Base-by-base conservation (phyloP, 2,329 filamentous ascomycete genomes). In the Cadophora malorum region DNA sequence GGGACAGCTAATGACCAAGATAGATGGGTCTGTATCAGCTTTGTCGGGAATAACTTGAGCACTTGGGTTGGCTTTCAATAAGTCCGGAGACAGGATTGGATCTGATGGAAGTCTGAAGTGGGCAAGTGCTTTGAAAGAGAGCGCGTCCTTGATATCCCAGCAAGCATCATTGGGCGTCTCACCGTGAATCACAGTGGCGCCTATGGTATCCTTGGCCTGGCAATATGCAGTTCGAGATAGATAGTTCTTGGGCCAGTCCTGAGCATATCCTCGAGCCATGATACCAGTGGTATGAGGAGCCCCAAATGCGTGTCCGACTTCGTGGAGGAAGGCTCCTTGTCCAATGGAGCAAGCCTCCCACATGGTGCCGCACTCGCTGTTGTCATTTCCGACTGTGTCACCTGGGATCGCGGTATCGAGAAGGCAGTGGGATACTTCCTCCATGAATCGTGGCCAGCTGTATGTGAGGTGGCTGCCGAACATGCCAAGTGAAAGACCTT, bases 381-480 rank as follows among this genome's bases (percentile, higher is more conserved):
- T 81, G 63, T 83, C 80, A 66, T 82, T 80, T 0, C 78, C 80
- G 2, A 82, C 78, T 0, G 76, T 76, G 33, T 79, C 75, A 0
- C 81, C 83, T 0, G 81, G 78, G 0, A 71, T 25, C 2, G 76
- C 74, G 8, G 69, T 72, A 63, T 84, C 82, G 0, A 78, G 72
- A 25, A 72, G 88, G 83, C 66, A 89, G 83, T 70, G 71, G 1
- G 77, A 65, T 5, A 92, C 85, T 71, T 92, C 90, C 76, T 93
- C 90, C 38, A 92, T 79, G 73, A 87, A 89, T 1, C 88, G 85
- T 1, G 90, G 90, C 77, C 91, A 92, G 68, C 87, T 89, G 74
- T 92, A 90, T 25, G 92, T 83, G 69, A 86, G 84, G 75, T 91
- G 90, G 47, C 90, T 92, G 9, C 90, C 90, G 75, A 91, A 92